Base-by-base conservation (phyloP, 2,329 filamentous ascomycete species). In the Cordyceps pruinosa region DNA sequence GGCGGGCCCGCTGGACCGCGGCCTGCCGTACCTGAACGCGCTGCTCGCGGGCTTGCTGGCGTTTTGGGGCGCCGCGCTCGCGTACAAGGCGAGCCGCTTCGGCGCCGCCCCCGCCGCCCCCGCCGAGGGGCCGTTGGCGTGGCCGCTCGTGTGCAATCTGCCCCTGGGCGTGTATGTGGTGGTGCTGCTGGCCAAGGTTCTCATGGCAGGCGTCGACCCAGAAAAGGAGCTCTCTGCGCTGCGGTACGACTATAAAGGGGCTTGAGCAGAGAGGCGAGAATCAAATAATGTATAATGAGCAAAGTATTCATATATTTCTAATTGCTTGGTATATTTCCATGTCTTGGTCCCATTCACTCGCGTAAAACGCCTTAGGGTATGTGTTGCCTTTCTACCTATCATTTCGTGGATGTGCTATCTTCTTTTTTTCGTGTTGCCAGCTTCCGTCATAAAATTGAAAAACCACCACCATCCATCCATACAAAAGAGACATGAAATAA, bases 121-220 rank as follows among this genome's bases (percentile, higher is more conserved):
- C n/a, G n/a, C 17, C 64, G 54, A 68, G 68, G 54, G 52, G 52
- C 4, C 46, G 32, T 64, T 72, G 59, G 66, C 69, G 15, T 74
- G 73, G 66, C 66, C 71, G 64, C 73, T 76, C 17, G 73, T 82
- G 62, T 77, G 74, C 26, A 76, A 73, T 55, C 62, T 86, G 51
- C 83, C 84, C 0, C 75, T 72, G 0, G 68, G 85, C 2, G 79
- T 90, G 1, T 85, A 88, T 64, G 76, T 62, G 1, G 75, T 88
- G 21, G 77, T 85, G 6, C 64, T 90, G 57, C 69, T 80, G 47
- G 82, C 83, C 30, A 85, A 90, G 70, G 71, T 81, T 52, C 76
- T 87, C 65, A 85, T 91, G 80, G 78, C 79, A 4, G 78, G 83
- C 48, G 80, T 91, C 9, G 86, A 91, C 71, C 81, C 88, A 5